Evolutionary conservation across 1,284 basidiomycete species (phyloP), one percentile per base, ranked within the genome.

Genomic region (Meira nashicola): DNA sequence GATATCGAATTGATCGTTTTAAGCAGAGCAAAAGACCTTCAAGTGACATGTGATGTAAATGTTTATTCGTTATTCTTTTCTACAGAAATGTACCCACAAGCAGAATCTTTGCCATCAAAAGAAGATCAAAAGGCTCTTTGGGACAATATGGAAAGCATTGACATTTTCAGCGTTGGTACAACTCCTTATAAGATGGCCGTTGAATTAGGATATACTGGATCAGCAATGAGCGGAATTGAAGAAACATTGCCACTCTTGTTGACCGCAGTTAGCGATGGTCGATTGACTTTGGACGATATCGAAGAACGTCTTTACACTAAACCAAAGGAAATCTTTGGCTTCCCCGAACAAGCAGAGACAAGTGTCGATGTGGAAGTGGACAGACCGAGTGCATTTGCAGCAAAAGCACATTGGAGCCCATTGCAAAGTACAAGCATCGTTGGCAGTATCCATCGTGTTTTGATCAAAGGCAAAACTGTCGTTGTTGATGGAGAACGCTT

Each of bases 11-110:
- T 99, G 60, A 97, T 99, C 77, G 87, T 89, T 6, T 83, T 99
- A 54, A 92, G 90, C 83, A 99, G 98, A 82, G 87, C 88, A 57
- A 95, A 94, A 82, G 84, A 89, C 28, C 84, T 98, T 69, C 88
- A 90, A 74, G 94, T 97, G 60, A 97, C 93, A 1, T 97, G 94
- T 78, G 95, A 99, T 72, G 91, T 96, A 39, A 87, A 92, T 9
- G 84, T 97, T 54, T 97, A 92, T 80, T 85, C 90, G 10, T 82
- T 99, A 62, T 97, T 96, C 86, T 93, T 92, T 81, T 86, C 85
- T 23, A 83, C 83, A 57, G 87, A 89, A 65, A 84, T 89, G 67
- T 76, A 67, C 65, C 74, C 73, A 1, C 63, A 67, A 48, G 83
- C 86, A 6, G 81, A 80, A 37, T 84, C 85, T 70, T 83, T 98